Evolutionary conservation across 1,284 basidiomycete genomes (phyloP).

Genomic region (Ceratobasidium sp.): DNA sequence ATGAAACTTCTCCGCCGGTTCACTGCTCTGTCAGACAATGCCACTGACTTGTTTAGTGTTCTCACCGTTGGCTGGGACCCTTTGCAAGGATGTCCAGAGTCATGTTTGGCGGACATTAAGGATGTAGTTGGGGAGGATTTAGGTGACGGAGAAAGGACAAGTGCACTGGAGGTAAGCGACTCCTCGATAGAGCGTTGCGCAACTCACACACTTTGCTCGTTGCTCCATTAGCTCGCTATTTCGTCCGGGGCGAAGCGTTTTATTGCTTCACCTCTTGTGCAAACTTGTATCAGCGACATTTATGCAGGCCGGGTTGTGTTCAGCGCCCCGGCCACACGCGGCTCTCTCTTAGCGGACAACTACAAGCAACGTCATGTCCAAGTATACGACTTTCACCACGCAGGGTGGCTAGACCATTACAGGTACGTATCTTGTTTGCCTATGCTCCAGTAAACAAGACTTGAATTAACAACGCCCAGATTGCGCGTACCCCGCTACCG

Average conservation of each 20-base stretch:
- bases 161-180: constrained; percentile 75
- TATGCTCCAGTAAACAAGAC: not conserved
- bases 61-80: constrained; percentile 84
- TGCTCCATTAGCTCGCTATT: constrained; percentile 76
- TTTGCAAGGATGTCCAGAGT: constrained; percentile 76
- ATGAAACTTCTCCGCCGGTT: constrained; percentile 84
- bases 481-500: constrained; percentile 85
- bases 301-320: constrained; percentile 66
- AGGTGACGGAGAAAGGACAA: constrained; percentile 69
- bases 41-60: constrained; percentile 75
- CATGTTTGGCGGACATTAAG: constrained; percentile 72
- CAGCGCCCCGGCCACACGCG: constrained; percentile 63
- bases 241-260: constrained; percentile 82
- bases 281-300: constrained; percentile 84
- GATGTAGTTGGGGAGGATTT: constrained; percentile 62
- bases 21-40: constrained; percentile 65
- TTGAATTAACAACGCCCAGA: constrained; percentile 55
- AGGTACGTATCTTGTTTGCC: constrained; percentile 55
- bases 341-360: constrained; percentile 84
- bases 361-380: constrained; percentile 82
- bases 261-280: constrained; percentile 79
- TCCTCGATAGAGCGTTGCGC: not conserved
- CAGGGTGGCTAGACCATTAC: constrained; percentile 87
- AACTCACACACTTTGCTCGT: not conserved
- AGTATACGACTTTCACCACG: constrained; percentile 75